Evolutionary conservation across 2,329 filamentous ascomycete genomes (phyloP).

Genomic region (Parascedosporium putredinis): DNA sequence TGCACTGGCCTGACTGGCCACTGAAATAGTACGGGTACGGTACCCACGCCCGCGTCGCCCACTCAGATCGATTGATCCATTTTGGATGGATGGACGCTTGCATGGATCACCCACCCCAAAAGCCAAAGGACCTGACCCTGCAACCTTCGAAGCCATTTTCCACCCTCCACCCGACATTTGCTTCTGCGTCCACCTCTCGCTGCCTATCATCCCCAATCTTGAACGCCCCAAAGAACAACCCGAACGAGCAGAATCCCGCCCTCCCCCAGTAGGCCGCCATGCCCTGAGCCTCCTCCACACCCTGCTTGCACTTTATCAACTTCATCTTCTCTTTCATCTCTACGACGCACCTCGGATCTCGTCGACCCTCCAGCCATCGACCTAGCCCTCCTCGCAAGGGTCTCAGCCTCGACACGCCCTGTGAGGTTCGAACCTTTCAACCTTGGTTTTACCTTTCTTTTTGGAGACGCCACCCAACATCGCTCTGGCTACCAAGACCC

Average conservation of each 20-base stretch:
- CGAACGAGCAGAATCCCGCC: too few species aligned
- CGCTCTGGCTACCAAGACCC: too few species aligned
- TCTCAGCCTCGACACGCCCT: too few species aligned
- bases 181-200: background rate
- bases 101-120: background rate
- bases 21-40: too few species aligned
- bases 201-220: constrained; percentile 4
- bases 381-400: too few species aligned
- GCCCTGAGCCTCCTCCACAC: background rate
- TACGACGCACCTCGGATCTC: background rate
- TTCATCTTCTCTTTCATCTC: too few species aligned
- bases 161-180: background rate
- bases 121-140: background rate
- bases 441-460: too few species aligned
- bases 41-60: background rate
- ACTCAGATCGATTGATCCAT: background rate
- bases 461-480: background rate
- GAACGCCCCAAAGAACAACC: too few species aligned
- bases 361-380: background rate
- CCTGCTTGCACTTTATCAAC: background rate
- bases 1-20: background rate
- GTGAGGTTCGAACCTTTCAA: too few species aligned
- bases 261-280: background rate
- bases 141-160: constrained; percentile 1
- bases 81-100: too few species aligned